Evolutionary conservation across 2,329 filamentous ascomycete species (phyloP).

Genomic region (Alternaria viburni): DNA sequence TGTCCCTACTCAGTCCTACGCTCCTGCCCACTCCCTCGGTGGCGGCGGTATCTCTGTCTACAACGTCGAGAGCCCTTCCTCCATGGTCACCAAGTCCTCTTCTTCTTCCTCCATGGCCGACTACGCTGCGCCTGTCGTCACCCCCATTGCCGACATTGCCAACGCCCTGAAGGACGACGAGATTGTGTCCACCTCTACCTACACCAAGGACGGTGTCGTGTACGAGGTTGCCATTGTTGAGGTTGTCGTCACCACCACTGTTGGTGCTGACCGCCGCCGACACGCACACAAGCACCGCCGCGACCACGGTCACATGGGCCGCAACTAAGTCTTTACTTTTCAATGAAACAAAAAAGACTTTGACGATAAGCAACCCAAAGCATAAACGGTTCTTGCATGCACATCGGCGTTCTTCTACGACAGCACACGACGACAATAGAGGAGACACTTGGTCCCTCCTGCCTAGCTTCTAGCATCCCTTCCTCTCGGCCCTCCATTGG

Average conservation of each 20-base stretch:
- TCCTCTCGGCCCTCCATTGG: neutral
- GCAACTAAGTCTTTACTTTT: constrained; percentile 2
- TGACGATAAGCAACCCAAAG: neutral
- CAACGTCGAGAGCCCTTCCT: constrained; percentile 24
- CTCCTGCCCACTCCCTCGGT: constrained; percentile 34
- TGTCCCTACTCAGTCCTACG: constrained; percentile 45
- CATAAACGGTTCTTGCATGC: neutral
- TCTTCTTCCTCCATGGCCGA: constrained; percentile 9
- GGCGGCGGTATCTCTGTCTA: constrained; percentile 46
- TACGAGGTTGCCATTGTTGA: constrained; percentile 55
- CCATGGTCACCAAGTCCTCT: constrained; percentile 8
- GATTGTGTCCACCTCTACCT: constrained; percentile 50
- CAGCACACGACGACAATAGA: neutral
- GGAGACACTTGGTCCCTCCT: neutral
- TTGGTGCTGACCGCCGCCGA: constrained; percentile 29
- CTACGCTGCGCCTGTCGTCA: constrained; percentile 15
- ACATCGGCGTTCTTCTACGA: neutral
- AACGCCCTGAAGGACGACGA: constrained; percentile 8
- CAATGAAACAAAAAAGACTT: neutral
- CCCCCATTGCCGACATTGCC: constrained; percentile 25
- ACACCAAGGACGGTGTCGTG: constrained; percentile 52
- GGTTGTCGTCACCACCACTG: constrained; percentile 51
- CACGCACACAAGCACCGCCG: constrained; percentile 34
- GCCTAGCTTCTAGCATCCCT: neutral
- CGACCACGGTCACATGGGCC: constrained; percentile 25